phyloP scores from a whole-genome alignment of 495 filamentous ascomycete species.

The Podospora pseudocomata region DNA sequence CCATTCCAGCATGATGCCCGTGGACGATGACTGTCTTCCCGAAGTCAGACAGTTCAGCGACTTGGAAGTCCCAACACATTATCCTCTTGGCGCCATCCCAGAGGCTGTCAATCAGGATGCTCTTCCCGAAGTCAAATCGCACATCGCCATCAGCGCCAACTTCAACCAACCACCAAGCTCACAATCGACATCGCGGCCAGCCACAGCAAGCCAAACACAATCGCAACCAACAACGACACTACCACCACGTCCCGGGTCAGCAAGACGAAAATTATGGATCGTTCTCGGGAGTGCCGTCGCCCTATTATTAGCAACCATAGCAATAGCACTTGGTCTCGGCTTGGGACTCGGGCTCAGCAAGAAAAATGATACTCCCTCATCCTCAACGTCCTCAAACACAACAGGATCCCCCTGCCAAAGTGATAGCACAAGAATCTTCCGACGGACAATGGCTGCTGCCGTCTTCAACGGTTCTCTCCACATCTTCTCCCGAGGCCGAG shows the following conservation, averaged over 20 bases:
- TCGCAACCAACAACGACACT: background rate
- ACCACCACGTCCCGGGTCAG: background rate
- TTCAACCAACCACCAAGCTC: background rate
- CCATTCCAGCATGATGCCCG: background rate
- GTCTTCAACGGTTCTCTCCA: background rate
- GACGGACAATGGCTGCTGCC: background rate
- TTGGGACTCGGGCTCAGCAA: background rate
- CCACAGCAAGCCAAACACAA: background rate
- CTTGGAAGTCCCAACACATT: background rate
- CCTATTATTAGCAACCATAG: background rate
- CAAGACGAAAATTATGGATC: background rate
- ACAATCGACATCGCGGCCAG: background rate
- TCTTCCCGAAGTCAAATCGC: background rate
- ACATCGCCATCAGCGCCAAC: background rate
- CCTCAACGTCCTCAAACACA: background rate
- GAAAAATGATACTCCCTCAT: background rate
- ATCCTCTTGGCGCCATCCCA: background rate
- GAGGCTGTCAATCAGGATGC: background rate
- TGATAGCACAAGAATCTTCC: background rate
- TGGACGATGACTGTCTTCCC: background rate
- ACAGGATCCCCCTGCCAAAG: background rate
- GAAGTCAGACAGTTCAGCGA: background rate
- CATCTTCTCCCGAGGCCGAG: background rate
- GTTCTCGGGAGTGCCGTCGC: background rate
- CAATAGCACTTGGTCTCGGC: background rate